Percentiles rank a stretch among this genome's conserved stretches.
phyloP scores from a whole-genome alignment of 202 grass and related monocot genomes.

The Panicum hallii region DNA sequence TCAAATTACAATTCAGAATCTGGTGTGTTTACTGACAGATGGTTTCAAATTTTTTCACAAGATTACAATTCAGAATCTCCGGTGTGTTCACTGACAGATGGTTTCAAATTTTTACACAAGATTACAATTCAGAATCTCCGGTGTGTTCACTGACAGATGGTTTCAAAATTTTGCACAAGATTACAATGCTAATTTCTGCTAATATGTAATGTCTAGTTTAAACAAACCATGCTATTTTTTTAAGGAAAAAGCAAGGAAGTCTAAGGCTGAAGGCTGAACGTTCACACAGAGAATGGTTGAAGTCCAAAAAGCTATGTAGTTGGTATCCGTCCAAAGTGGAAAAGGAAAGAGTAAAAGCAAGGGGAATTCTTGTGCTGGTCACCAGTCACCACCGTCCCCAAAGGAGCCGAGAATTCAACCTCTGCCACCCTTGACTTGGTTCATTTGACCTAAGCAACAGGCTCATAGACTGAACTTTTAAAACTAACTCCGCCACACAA shows the following conservation, averaged over 20 bases:
- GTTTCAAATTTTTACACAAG: neutral
- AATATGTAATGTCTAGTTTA: neutral
- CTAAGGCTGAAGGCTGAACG: neutral
- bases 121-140: neutral
- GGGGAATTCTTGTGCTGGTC: constrained; percentile 4
- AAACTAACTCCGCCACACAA: neutral
- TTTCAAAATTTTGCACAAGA: neutral
- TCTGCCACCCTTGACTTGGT: constrained; percentile 18
- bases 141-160: neutral
- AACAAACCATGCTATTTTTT: neutral
- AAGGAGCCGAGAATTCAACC: neutral
- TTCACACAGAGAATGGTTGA: neutral
- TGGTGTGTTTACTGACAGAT: neutral
- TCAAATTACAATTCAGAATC: neutral
- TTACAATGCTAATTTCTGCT: neutral
- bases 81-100: no score
- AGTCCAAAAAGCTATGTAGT: constrained; percentile 1
- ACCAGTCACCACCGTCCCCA: neutral
- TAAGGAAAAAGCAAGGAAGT: neutral
- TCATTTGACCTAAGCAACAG: constrained; percentile 20
- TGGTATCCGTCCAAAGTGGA: neutral
- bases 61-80: neutral
- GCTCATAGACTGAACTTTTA: neutral
- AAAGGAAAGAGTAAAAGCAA: neutral
- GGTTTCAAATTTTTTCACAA: no score